phyloP scores from a whole-genome alignment of 192 early-diverging fungal species.

The Linnemannia elongata region DNA sequence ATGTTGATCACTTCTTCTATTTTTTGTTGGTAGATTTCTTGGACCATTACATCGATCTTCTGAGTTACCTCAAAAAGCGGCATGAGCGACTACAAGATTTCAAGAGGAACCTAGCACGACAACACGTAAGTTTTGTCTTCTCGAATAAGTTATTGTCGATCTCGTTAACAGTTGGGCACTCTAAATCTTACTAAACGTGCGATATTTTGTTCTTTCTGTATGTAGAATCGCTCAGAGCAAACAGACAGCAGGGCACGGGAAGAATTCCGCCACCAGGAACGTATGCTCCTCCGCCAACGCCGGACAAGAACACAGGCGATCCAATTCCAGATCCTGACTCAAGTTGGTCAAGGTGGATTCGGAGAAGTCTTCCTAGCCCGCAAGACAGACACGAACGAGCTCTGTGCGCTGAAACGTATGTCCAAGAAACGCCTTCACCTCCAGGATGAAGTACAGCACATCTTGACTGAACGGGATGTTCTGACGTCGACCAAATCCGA shows the following conservation, averaged over 20 bases:
- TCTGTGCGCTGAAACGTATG: constrained; percentile 87
- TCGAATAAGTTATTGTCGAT: neutral
- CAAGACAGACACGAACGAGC: constrained; percentile 81
- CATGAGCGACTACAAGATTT: constrained; percentile 68
- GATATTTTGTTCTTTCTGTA: neutral
- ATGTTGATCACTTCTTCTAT: neutral
- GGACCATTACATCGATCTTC: constrained; percentile 86
- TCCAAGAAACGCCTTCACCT: constrained; percentile 80
- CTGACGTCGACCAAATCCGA: constrained; percentile 72
- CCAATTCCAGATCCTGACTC: constrained; percentile 79
- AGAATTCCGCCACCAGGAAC: constrained; percentile 69
- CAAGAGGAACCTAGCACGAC: constrained; percentile 58
- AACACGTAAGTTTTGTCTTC: constrained; percentile 8
- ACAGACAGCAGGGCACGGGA: constrained; percentile 63
- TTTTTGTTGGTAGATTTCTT: constrained; percentile 72
- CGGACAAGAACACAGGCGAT: constrained; percentile 75
- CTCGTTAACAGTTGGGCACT: neutral
- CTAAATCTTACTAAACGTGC: too few species aligned
- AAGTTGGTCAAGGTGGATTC: constrained; percentile 84
- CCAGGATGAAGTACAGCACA: constrained; percentile 80
- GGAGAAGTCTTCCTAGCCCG: constrained; percentile 86
- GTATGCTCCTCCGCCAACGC: constrained; percentile 71
- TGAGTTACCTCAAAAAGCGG: constrained; percentile 83
- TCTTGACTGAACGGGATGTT: constrained; percentile 82
- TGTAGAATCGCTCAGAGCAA: neutral